Percentiles rank a stretch among this genome's conserved stretches.
Evolutionary conservation across 345 rosid genomes (phyloP).

Genomic region (Pistacia vera): DNA sequence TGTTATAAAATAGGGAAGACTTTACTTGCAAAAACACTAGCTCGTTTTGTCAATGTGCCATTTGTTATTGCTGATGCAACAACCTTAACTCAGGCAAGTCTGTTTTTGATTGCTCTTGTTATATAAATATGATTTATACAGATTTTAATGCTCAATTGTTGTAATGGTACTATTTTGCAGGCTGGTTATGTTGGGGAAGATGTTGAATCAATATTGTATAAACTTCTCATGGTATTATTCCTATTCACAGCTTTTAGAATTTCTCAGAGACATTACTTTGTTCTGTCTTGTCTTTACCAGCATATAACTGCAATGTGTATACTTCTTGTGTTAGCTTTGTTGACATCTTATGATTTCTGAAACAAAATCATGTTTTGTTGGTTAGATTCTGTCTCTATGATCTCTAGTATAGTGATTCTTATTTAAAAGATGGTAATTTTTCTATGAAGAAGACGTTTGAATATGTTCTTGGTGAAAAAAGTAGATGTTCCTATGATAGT

Average conservation of each 20-base stretch:
- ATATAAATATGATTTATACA: background rate
- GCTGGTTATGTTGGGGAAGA: constrained; percentile 99
- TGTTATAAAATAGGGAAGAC: constrained; percentile 67
- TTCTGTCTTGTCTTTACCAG: background rate
- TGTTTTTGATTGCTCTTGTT: background rate
- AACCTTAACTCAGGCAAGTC: constrained; percentile 76
- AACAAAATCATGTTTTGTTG: background rate
- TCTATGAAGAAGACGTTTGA: background rate
- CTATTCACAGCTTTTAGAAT: no score
- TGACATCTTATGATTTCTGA: background rate
- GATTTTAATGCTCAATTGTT: background rate
- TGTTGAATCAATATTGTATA: constrained; percentile 92
- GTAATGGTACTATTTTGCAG: constrained; percentile 39
- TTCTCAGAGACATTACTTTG: background rate
- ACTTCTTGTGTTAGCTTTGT: background rate
- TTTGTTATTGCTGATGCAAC: constrained; percentile 91
- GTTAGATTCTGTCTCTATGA: background rate
- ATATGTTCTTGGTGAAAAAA: background rate
- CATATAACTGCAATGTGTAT: background rate
- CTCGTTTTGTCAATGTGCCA: constrained; percentile 83
- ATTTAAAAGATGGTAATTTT: background rate
- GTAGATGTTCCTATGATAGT: background rate
- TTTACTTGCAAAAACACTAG: constrained; percentile 79
- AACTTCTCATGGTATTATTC: constrained; percentile 67
- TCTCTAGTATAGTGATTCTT: background rate